Base-by-base conservation (phyloP, 2,329 filamentous ascomycete species). In the Cladobotryum protrusum region DNA sequence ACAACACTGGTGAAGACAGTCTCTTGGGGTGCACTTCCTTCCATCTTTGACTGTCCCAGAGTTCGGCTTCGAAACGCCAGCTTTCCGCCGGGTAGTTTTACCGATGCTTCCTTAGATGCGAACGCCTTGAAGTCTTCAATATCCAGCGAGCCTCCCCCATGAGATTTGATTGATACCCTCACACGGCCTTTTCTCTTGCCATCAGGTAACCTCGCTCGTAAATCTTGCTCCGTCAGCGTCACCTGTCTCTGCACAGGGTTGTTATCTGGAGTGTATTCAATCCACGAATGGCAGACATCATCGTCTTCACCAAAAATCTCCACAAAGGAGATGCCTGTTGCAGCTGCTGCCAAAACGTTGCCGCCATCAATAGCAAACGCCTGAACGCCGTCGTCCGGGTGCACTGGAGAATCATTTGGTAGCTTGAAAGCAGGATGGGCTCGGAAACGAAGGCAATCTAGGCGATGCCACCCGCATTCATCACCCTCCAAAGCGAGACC, bases 361-460 rank as follows among this genome's bases (percentile, higher is more conserved):
- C 85, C 83, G 53, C 83, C 83, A 51, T 95, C 91, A 1, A 92
- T 82, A 0, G 87, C 83, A 83, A 89, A 97, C 1, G 88, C 87
- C 61, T 95, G 89, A 1, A 96, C 79, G 56, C 88, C 90, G 34
- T 81, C 79, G 58, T 96, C 91, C 1, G 76, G 69, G 54, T 74
- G 78, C 36, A 79, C 65, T 14, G 78, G 70, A 5, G 79, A 70
- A 59, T 97, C 93, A 49, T 82, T 85, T 0, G 91, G 89, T 47
- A 95, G 78, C 48, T 84, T 79, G 73, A 99, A 97, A 65, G 88
- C 90, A 4, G 91, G 89, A 63, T 99, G 93, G 57, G 85, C 86
- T 56, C 90, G 85, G 72, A 96, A 96, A 36, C 90, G 87, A 47
- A 99, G 75, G 48, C 83, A 83, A 67, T 97, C 93, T 6, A 97